phyloP scores from a whole-genome alignment of 139 green algal genomes.

The Ostreobium quekettii region DNA sequence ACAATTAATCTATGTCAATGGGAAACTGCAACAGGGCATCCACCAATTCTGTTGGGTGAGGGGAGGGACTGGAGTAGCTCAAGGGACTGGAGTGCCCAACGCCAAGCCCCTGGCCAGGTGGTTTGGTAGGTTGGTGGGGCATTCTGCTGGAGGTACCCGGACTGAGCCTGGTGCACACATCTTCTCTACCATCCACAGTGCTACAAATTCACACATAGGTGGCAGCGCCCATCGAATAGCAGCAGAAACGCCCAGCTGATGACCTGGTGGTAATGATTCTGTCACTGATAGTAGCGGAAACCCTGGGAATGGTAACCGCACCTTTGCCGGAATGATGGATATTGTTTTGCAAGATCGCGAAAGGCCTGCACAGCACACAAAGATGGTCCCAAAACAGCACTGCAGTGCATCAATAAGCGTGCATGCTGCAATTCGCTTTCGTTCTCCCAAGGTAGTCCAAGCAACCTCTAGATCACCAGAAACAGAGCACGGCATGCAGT shows the following conservation, averaged over 20 bases:
- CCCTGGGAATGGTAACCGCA: not conserved
- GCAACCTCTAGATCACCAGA: slow-evolving; percentile 10
- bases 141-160: no score
- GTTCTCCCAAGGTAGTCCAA: no score
- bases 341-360: not conserved
- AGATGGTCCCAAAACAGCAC: not conserved
- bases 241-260: not conserved
- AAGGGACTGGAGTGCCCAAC: no score
- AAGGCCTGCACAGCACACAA: slow-evolving; percentile 7
- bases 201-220: not conserved
- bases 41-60: no score
- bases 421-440: no score
- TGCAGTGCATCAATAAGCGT: not conserved
- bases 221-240: not conserved
- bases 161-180: no score
- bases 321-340: slow-evolving; percentile 15
- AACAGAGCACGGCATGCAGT: not conserved
- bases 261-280: not conserved
- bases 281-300: not conserved
- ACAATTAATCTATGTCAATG: no score
- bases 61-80: no score
- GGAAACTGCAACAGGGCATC: no score
- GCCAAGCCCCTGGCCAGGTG: no score
- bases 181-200: not conserved
- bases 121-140: no score